Evolutionary conservation across 306 rosid species (phyloP).

Genomic region (Glycine tomentella): DNA sequence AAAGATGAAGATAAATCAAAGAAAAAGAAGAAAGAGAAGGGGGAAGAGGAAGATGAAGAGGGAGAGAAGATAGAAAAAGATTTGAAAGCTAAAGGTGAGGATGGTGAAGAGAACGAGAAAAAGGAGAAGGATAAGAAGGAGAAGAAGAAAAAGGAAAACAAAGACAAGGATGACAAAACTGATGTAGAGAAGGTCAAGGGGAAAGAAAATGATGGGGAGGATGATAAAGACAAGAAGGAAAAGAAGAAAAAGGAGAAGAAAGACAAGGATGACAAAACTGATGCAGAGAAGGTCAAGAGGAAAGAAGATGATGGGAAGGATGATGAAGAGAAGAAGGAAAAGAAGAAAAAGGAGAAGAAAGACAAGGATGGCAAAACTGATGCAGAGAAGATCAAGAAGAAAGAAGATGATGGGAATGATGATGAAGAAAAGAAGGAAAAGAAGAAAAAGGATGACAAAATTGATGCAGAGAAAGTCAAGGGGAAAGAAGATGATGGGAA

Average conservation of each 20-base stretch:
- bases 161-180: neutral
- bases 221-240: neutral
- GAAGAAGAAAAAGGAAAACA: constrained; percentile 37
- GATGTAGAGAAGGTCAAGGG: neutral
- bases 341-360: neutral
- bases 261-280: neutral
- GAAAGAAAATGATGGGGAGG: neutral
- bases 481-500: neutral
- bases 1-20: constrained; percentile 45
- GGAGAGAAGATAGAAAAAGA: neutral
- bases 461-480: neutral
- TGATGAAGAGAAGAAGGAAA: constrained; percentile 1
- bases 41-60: neutral
- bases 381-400: neutral
- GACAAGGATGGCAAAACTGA: neutral
- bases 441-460: neutral
- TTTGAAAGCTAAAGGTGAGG: constrained; percentile 7
- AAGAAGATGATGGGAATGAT: neutral
- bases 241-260: constrained; percentile 10
- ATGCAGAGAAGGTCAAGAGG: constrained; percentile 6
- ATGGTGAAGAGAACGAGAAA: constrained; percentile 26
- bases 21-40: constrained; percentile 42
- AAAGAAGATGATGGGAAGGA: neutral
- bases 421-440: constrained; percentile 1
- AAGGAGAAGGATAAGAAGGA: constrained; percentile 22